Evolutionary conservation across 176 grass and related monocot species (phyloP), one percentile per base, ranked within the genome.

Genomic region (Aegilops bicornis): DNA sequence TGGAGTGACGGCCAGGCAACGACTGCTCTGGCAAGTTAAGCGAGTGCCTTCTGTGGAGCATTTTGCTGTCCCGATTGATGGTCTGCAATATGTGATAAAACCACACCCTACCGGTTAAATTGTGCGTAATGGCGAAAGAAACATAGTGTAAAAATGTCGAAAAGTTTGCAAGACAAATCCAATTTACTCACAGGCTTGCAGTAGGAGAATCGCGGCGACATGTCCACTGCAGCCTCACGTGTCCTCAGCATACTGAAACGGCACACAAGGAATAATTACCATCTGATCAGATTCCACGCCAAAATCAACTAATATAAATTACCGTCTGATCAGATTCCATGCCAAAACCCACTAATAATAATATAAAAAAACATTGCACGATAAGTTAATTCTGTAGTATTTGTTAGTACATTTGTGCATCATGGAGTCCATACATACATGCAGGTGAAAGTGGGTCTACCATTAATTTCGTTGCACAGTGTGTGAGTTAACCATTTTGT

Each of bases 181-280:
- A 89, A 5, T 73, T 85, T 67, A 87, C 89, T 90, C 82, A 95
- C 93, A 81, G 93, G 88, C 20, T 90, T 95, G 76, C 91, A 95
- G 22, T 90, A 83, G 31, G 90, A 95, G 74, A 90, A 88, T 69
- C 86, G 62, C 27, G 93, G 93, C 15, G 90, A 95, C 63, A 92
- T 86, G 40, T 92, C 91, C 74, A 84, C 33, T 69, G 82, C 73
- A 7, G 52, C 88, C 84, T 84, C 90, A 23, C 86, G 69, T 36
- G 74, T 79, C 78, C 72, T 90, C 50, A 83, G 50, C 80, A 84
- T 78, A 33, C 93, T 95, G 45, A 62, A 20, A 82, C 0, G 30
- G 16, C 22, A 82, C 48, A 37, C 8, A 25, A 70, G 7, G 69
- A 10, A 69, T 32, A 12, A 4, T 54, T 54, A 31, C 25, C 16